Conservation (phyloP, 257 asterid species). For the Solanum lycopersicoides region DNA sequence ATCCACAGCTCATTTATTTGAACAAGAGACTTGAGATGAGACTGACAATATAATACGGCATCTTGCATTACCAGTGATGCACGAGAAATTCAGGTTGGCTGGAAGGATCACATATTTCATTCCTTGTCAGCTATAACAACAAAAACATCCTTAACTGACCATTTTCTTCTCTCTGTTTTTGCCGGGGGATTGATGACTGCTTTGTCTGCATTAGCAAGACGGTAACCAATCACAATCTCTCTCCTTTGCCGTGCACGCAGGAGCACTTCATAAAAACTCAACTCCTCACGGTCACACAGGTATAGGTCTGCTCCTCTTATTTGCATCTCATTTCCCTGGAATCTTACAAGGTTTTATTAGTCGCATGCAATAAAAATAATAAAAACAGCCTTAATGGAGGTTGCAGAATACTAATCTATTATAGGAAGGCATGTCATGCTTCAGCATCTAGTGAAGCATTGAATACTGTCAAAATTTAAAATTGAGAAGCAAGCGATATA, state of each 20-base stretch:
- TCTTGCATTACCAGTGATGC: not conserved
- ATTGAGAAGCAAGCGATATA: not conserved
- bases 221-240: conserved; percentile 76
- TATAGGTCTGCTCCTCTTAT: conserved; percentile 69
- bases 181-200: conserved; percentile 64
- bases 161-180: conserved; percentile 43
- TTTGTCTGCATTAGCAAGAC: conserved; percentile 49
- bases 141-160: conserved; percentile 67
- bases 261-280: conserved; percentile 78
- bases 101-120: conserved; percentile 5
- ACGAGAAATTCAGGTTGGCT: not conserved
- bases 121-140: conserved; percentile 81
- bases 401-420: not conserved
- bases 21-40: not conserved
- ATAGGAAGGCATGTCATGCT: not conserved
- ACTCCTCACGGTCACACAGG: conserved; percentile 51
- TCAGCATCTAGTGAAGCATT: not conserved
- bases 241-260: conserved; percentile 75
- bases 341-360: not conserved
- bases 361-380: not conserved
- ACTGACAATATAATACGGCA: not conserved
- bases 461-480: not conserved
- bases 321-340: conserved; percentile 87
- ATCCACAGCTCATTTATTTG: not conserved
- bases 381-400: not conserved